Percentiles rank a stretch among this genome's conserved stretches.
Evolutionary conservation across 192 early-diverging fungal genomes (phyloP).

Genomic region (Coemansia sp.): DNA sequence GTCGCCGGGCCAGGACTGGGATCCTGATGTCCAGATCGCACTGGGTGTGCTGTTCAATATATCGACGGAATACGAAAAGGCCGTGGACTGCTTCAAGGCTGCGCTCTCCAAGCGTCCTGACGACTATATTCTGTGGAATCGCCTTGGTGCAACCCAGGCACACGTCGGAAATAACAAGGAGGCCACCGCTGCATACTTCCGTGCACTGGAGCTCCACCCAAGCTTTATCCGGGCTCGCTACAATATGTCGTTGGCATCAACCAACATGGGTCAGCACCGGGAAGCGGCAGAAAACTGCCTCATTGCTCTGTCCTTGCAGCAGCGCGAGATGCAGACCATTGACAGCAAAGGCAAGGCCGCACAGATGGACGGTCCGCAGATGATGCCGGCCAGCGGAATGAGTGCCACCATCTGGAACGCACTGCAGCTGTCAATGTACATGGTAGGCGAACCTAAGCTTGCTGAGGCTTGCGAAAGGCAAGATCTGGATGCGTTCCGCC

Average conservation of each 20-base stretch:
- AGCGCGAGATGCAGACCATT: slow-evolving; percentile 56
- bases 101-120: slow-evolving; percentile 81
- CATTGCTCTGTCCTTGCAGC: slow-evolving; percentile 81
- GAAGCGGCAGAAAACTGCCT: slow-evolving; percentile 94
- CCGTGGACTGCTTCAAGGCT: slow-evolving; percentile 94
- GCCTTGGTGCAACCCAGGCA: slow-evolving; percentile 93
- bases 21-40: slow-evolving; percentile 90
- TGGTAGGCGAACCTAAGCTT: slow-evolving; percentile 80
- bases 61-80: slow-evolving; percentile 90
- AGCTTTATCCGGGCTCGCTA: slow-evolving; percentile 93
- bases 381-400: slow-evolving; percentile 56
- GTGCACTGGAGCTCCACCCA: slow-evolving; percentile 93
- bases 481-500: slow-evolving; percentile 78
- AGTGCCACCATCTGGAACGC: slow-evolving; percentile 82
- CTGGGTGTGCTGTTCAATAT: slow-evolving; percentile 96
- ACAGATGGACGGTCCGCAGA: slow-evolving; percentile 13
- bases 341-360: slow-evolving; percentile 33
- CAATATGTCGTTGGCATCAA: slow-evolving; percentile 91
- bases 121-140: slow-evolving; percentile 96
- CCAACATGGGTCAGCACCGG: slow-evolving; percentile 81
- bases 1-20: slow-evolving; percentile 58
- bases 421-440: slow-evolving; percentile 71
- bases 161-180: slow-evolving; percentile 73
- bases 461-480: slow-evolving; percentile 73
- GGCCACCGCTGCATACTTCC: slow-evolving; percentile 92